Base-by-base conservation (phyloP, 495 filamentous ascomycete species). In the Penicillium maclennaniae region DNA sequence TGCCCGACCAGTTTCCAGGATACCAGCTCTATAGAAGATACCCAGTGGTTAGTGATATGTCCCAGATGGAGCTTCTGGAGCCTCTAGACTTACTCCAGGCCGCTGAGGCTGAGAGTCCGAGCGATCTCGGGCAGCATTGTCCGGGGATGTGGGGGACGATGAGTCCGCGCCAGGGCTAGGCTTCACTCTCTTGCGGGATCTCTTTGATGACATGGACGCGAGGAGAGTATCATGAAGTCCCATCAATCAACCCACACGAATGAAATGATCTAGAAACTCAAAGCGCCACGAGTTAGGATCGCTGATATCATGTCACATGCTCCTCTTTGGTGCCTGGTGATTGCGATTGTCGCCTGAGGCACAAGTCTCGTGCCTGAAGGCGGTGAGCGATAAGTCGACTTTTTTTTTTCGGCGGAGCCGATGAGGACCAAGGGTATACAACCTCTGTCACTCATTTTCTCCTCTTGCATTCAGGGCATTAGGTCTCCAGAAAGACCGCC, bases 171-270 rank as follows among this genome's bases (percentile, higher is more conserved):
- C 73, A 56, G 69, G 77, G 58, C 81, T 83, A 54, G 74, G 79
- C 71, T 82, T 85, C 55, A 78, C 73, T 67, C 80, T 79, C 71
- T 87, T 87, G 60, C 84, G 79, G 66, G 83, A 76, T 63, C 76
- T 79, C 84, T 79, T 81, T 43, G 63, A 57, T 62, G 68, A 68
- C 70, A 75, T 70, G 63, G 58, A 66, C 51, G 56, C 45, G 54
- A 46, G 41, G 46, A 57, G 45, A 61, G 56, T 55, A 55, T 63
- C 73, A 76, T 74, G 49, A 68, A 65, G 49, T 21, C 17, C 20
- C 20, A 45, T 45, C 23, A 17, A 27, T 25, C 49, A 45, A 50
- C 26, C 56, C 7, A 41, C 26, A 44, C 15, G 23, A 44, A 19
- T 28, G 16, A 45, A 45, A 38, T 34, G 42, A 44, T 31, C 41